phyloP scores from a whole-genome alignment of 2,329 filamentous ascomycete species.

The Botryotinia globosa region DNA sequence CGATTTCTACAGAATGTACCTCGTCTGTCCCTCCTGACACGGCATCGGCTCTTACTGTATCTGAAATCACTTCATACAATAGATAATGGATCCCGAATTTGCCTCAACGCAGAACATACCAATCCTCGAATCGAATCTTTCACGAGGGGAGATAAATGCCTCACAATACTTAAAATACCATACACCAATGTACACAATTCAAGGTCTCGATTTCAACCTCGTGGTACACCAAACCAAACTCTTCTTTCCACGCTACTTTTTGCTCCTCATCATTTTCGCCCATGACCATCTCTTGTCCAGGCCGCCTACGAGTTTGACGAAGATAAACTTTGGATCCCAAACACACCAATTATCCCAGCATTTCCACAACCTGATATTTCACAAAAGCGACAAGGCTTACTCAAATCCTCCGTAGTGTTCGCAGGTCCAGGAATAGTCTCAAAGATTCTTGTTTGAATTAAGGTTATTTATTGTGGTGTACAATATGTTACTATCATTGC shows the following conservation, averaged over 20 bases:
- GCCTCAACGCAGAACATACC: not conserved
- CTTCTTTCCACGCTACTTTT: not conserved
- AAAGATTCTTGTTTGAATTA: not conserved
- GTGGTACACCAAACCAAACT: conserved; percentile 13
- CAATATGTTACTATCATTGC: not conserved
- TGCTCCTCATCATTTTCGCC: not conserved
- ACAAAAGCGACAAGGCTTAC: not conserved
- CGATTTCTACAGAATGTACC: conserved; percentile 3
- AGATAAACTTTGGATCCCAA: not conserved
- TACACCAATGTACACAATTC: not conserved
- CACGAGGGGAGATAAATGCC: not conserved
- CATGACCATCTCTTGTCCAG: not conserved
- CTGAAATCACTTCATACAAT: not conserved
- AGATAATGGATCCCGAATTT: not conserved
- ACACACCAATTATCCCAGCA: not conserved
- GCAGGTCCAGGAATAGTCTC: not conserved
- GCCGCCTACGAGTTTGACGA: not conserved
- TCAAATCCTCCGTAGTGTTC: not conserved
- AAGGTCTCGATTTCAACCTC: not conserved
- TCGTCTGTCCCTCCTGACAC: not conserved
- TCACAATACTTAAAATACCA: not conserved
- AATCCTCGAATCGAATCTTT: not conserved
- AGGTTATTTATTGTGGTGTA: not conserved
- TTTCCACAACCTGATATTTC: not conserved
- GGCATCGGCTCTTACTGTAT: not conserved